Conservation (phyloP, 2,329 filamentous ascomycete species). For the Rhytidhysteron rufulum region DNA sequence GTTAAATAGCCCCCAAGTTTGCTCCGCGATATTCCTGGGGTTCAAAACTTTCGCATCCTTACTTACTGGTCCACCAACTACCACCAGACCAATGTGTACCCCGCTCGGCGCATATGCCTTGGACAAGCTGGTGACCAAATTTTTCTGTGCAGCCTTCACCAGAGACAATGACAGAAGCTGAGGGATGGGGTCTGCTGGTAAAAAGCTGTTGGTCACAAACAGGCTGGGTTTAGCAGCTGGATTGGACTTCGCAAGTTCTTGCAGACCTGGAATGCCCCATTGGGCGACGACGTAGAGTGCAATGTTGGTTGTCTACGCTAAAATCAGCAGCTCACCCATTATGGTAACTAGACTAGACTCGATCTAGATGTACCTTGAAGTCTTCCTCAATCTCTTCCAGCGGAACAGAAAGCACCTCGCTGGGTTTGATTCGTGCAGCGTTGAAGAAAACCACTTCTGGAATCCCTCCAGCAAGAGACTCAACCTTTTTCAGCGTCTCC, state of each 20-base stretch:
- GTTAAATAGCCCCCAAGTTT: conserved; percentile 44
- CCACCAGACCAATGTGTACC: conserved; percentile 48
- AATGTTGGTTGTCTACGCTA: conserved; percentile 42
- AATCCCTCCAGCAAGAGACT: conserved; percentile 40
- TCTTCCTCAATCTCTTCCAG: conserved; percentile 48
- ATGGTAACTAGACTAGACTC: neutral
- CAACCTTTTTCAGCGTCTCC: conserved; percentile 39
- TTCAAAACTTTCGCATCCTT: conserved; percentile 41
- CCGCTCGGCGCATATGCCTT: conserved; percentile 38
- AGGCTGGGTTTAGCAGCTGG: conserved; percentile 40
- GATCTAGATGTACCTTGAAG: conserved; percentile 40
- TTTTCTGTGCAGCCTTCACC: conserved; percentile 51
- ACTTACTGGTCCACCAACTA: conserved; percentile 43
- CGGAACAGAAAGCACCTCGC: conserved; percentile 39
- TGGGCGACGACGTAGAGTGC: conserved; percentile 47
- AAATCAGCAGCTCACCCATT: neutral
- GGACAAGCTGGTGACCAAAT: conserved; percentile 45
- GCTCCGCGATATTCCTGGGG: conserved; percentile 44
- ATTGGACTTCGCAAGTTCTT: conserved; percentile 29
- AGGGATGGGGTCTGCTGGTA: conserved; percentile 47
- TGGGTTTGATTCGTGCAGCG: conserved; percentile 46
- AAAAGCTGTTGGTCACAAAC: conserved; percentile 47
- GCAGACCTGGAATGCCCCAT: conserved; percentile 44
- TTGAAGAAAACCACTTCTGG: conserved; percentile 54
- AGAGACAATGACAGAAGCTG: conserved; percentile 48